Evolutionary conservation across 2,329 filamentous ascomycete species (phyloP).

Genomic region (Clarireedia hainanense): DNA sequence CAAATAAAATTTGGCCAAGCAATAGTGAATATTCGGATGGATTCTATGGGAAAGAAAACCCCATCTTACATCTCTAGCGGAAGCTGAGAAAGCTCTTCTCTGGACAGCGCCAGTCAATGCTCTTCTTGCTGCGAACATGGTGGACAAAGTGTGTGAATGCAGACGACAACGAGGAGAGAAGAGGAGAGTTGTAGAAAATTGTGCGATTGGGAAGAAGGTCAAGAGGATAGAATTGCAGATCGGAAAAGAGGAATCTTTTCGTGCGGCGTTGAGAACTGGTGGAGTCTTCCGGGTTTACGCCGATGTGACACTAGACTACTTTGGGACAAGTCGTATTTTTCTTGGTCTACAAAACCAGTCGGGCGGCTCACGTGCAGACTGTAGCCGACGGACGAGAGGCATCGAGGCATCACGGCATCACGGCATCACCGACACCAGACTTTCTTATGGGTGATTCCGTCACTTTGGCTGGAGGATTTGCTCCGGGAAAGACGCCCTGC

Average conservation of each 20-base stretch:
- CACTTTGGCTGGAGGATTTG: no score
- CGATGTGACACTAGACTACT: not conserved
- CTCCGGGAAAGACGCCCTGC: no score
- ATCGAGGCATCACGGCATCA: no score
- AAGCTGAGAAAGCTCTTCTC: slow-evolving; percentile 74
- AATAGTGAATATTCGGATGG: slow-evolving; percentile 2
- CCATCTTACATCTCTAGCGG: slow-evolving; percentile 61
- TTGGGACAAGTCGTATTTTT: no score
- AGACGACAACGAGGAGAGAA: slow-evolving; percentile 3
- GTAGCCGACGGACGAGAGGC: no score
- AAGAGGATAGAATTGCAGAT: not conserved
- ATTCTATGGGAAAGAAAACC: slow-evolving; percentile 8
- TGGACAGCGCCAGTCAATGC: slow-evolving; percentile 50
- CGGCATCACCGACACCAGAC: no score
- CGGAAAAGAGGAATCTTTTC: not conserved
- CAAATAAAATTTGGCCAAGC: slow-evolving; percentile 10
- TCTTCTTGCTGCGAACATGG: slow-evolving; percentile 68
- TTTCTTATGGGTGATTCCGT: no score
- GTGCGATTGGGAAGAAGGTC: slow-evolving; percentile 2
- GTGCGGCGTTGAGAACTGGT: not conserved
- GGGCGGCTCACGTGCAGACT: no score
- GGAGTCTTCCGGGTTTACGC: not conserved
- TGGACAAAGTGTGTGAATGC: slow-evolving; percentile 9
- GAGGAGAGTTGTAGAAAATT: slow-evolving; percentile 7
- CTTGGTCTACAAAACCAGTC: no score